A percentile compares a stretch with the other conserved stretches of the same genome.
phyloP scores from a whole-genome alignment of 805 yeast genomes.

The Middelhovenomyces tepae region DNA sequence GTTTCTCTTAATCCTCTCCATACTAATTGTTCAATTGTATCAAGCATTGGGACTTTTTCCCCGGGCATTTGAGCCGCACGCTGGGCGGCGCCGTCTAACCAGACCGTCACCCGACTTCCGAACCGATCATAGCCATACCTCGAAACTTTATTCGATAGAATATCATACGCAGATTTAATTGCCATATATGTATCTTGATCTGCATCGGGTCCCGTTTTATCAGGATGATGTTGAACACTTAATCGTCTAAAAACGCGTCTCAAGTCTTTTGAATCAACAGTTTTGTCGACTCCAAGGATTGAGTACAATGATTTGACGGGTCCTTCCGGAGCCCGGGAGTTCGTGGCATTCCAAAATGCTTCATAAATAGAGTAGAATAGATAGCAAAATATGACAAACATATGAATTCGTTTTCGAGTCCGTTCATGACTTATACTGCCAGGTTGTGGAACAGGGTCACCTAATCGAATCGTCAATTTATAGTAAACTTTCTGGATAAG shows the following conservation, averaged over 20 bases:
- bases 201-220: slow-evolving; percentile 21
- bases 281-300: slow-evolving; percentile 15
- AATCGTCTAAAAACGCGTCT: slow-evolving; percentile 17
- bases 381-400: slow-evolving; percentile 14
- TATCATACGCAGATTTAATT: slow-evolving; percentile 67
- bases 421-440: slow-evolving; percentile 7
- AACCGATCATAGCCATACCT: slow-evolving; percentile 76
- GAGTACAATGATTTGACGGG: slow-evolving; percentile 16
- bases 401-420: slow-evolving; percentile 11
- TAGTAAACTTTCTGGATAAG: slow-evolving; percentile 17
- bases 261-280: slow-evolving; percentile 15
- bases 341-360: slow-evolving; percentile 14
- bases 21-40: slow-evolving; percentile 5
- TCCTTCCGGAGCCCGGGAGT: slow-evolving; percentile 6
- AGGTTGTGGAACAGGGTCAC: slow-evolving; percentile 7
- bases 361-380: slow-evolving; percentile 16
- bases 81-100: slow-evolving; percentile 7
- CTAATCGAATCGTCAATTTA: slow-evolving; percentile 7
- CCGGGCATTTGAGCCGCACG: slow-evolving; percentile 3
- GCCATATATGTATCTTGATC: slow-evolving; percentile 30
- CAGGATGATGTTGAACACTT: slow-evolving; percentile 27
- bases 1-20: slow-evolving; percentile 8
- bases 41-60: not conserved
- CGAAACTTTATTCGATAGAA: slow-evolving; percentile 63
- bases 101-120: slow-evolving; percentile 55